Conservation (phyloP, 768 basidiomycete genomes). For the Naganishia kalamii region DNA sequence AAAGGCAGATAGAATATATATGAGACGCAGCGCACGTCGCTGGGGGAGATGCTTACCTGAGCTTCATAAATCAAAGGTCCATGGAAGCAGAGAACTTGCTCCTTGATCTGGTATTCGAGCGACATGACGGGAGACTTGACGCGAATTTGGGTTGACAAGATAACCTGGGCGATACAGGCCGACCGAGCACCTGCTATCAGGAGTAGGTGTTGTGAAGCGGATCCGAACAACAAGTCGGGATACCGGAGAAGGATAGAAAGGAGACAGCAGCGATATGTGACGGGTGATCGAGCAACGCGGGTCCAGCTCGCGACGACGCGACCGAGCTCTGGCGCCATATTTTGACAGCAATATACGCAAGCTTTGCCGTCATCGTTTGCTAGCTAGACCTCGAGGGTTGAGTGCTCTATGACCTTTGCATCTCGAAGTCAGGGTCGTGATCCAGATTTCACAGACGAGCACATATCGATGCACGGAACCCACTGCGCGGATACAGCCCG, state of each 20-base stretch:
- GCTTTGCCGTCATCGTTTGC: too few species aligned
- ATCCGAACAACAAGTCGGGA: too few species aligned
- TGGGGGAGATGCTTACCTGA: conserved; percentile 51
- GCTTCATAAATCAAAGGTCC: conserved; percentile 94
- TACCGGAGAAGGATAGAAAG: background rate
- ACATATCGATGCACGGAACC: too few species aligned
- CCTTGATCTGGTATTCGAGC: conserved; percentile 54
- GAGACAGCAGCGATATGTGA: background rate
- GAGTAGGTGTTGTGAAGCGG: background rate
- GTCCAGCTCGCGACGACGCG: too few species aligned
- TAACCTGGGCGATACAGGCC: background rate
- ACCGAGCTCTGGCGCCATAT: too few species aligned
- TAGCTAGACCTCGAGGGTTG: too few species aligned
- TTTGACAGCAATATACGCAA: too few species aligned
- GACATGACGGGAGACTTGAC: background rate
- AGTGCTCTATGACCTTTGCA: too few species aligned
- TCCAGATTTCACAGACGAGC: too few species aligned
- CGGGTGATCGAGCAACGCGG: too few species aligned
- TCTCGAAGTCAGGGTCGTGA: too few species aligned
- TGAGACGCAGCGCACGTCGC: background rate
- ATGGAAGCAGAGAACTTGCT: conserved; percentile 87
- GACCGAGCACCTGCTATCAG: background rate
- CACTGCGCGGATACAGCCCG: too few species aligned
- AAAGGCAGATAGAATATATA: background rate
- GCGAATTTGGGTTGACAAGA: background rate